These are phyloP conservation scores for Trypanosoma mega DNA, from an alignment of 208 protist species.

Conservation along the genomic window DNA sequence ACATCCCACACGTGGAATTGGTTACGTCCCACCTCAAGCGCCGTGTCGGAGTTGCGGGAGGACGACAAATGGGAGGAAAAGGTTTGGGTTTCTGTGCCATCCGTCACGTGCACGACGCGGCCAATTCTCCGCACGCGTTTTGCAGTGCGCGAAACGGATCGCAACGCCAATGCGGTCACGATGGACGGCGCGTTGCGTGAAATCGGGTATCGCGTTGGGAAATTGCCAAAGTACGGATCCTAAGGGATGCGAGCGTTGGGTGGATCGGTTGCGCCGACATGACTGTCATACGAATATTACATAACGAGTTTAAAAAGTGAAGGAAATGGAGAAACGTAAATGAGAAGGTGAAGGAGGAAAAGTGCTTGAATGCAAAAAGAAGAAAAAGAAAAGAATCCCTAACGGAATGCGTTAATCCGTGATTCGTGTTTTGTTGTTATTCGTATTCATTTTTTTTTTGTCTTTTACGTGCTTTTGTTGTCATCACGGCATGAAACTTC, in stretches of 20 bases:
- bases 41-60: neutral
- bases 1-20: slow-evolving; percentile 18
- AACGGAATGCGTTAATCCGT: neutral
- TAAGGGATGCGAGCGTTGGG: too few species aligned
- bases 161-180: slow-evolving; percentile 28
- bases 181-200: slow-evolving; percentile 52
- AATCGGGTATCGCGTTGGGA: slow-evolving; percentile 53
- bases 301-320: too few species aligned
- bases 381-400: neutral
- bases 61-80: neutral
- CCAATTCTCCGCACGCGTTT: slow-evolving; percentile 6
- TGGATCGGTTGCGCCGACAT: too few species aligned
- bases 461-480: neutral
- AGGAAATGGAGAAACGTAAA: too few species aligned
- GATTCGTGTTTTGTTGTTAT: slow-evolving; percentile 6
- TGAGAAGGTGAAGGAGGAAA: too few species aligned
- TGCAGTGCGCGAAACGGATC: neutral
- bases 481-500: too few species aligned
- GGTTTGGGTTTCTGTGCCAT: slow-evolving; percentile 1
- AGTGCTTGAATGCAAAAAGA: neutral
- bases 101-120: neutral
- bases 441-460: slow-evolving; percentile 12
- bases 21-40: slow-evolving; percentile 44
- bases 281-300: too few species aligned
- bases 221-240: slow-evolving; percentile 62